Conservation (phyloP, 2,329 filamentous ascomycete species). For the Sporothrix dimorphospora region DNA sequence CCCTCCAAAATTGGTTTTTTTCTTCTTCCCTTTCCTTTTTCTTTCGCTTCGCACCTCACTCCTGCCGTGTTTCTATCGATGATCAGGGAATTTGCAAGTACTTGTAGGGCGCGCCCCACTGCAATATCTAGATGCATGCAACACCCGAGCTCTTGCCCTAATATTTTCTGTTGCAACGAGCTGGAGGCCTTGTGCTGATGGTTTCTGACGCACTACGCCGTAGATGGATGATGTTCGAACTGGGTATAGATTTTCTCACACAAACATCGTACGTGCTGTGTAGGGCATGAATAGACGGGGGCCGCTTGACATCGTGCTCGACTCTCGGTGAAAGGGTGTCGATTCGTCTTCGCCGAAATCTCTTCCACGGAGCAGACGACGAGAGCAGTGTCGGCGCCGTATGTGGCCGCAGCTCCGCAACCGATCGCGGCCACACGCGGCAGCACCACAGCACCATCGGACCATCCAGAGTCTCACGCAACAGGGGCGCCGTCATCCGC, state of each 20-base stretch:
- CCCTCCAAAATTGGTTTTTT: not conserved
- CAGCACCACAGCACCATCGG: not conserved
- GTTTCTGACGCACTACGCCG: not conserved
- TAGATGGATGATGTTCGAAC: not conserved
- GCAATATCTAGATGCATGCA: not conserved
- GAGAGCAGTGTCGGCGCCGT: not conserved
- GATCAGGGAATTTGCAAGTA: not conserved
- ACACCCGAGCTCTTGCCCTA: not conserved
- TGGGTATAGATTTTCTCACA: not conserved
- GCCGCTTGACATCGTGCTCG: no score
- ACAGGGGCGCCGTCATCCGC: not conserved
- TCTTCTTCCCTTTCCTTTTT: not conserved
- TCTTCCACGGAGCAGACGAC: not conserved
- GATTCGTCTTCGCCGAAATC: not conserved
- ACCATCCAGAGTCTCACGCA: not conserved
- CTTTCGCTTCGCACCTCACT: not conserved
- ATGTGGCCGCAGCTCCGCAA: not conserved
- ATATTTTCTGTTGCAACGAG: not conserved
- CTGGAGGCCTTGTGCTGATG: not conserved
- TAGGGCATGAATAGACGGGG: no score
- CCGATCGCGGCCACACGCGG: not conserved
- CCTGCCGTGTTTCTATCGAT: not conserved
- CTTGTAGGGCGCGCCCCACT: not conserved
- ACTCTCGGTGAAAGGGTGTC: not conserved
- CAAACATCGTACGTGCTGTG: no score